Evolutionary conservation across 805 yeast genomes (phyloP), one percentile per base, ranked within the genome.

Genomic region (Ogataea polymorpha): DNA sequence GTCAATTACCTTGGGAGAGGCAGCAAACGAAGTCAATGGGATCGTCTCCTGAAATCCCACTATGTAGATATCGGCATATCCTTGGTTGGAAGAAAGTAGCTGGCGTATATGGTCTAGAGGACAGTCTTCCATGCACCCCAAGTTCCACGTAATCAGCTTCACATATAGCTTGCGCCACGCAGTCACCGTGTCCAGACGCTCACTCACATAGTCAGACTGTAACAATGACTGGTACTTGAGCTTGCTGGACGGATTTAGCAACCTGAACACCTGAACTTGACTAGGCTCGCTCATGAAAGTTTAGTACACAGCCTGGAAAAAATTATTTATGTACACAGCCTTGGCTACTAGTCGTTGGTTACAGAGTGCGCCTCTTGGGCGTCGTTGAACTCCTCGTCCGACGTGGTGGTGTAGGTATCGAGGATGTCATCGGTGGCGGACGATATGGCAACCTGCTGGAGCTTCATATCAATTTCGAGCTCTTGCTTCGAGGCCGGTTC

Each of bases 21-120:
- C 61, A n/a, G 67, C 56, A 32, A 70, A 51, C 11, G 76, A 68
- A n/a, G 64, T 67, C 35, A 75, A 56, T 3, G 78, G 71, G 3
- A 76, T 65, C 0, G 77, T 67, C 48, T 76, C 82, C 50, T 76
- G 82, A 32, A 76, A 59, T 6, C 70, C 69, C 5, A 76, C 46
- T 5, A 73, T 60, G 39, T 69, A 67, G 1, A 76, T 32, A 45
- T 70, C 74, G 10, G 58, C 44, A 5, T 41, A 29, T 6, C 23
- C 20, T n/a, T 41, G 42, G 18, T 44, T 17, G 8, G 29, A 26
- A 21, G n/a, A 4, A 1, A 59, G 34, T 6, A 59, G 23, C 32
- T 53, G 50, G 2, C 41, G 40, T 6, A 53, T 45, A 13, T 45
- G 24, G 7, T 48, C 53, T 5, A 23, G 8, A 11, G 47, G 50